Base-by-base conservation (phyloP, 139 green algal species). In the Tetraselmis chui region DNA sequence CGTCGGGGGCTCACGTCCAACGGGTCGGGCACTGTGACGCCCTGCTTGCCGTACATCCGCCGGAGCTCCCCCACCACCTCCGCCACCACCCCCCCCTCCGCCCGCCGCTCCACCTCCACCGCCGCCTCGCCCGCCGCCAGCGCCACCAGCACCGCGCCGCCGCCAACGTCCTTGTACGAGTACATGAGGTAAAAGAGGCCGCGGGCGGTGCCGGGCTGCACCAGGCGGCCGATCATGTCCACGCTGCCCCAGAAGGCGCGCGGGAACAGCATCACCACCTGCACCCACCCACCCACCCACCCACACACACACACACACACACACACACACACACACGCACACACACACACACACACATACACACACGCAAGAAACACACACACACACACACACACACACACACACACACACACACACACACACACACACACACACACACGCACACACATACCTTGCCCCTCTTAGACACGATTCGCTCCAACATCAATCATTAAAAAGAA, bases 161-260 rank as follows among this genome's bases (percentile, higher is more conserved):
- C 93, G 75, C 91, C 91, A 76, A 94, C 88, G 80, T 80, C 30
- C 2, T 86, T 80, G 81, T 93, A 96, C 25, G 89, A 94, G 91
- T 99, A 98, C 84, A 98, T 98, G 1, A 99, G 89, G 87, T 97
- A 99, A 87, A 88, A 94, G 32, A 92, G 86, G n/a, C 96, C 96
- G 0, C 92, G 87, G 2, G 90, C 32, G n/a, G 76, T 74, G 1
- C 79, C 77, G 11, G 87, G 84, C 1, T 82, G 58, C 5, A 85
- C 32, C 24, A 98, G 85, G 30, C 88, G 89, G 0, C 93, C 96
- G 85, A 99, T 97, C 77, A 94, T 97, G 89, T 99, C 96, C 1
- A 74, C 31, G 5, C 86, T 58, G 58, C 90, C 92, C 96, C 96
- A 99, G 84, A 99, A 99, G n/a, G 84, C 83, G 29, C 87, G 45